phyloP scores from a whole-genome alignment of 1,139 yeast species.

The Magnusiomyces magnusii region DNA sequence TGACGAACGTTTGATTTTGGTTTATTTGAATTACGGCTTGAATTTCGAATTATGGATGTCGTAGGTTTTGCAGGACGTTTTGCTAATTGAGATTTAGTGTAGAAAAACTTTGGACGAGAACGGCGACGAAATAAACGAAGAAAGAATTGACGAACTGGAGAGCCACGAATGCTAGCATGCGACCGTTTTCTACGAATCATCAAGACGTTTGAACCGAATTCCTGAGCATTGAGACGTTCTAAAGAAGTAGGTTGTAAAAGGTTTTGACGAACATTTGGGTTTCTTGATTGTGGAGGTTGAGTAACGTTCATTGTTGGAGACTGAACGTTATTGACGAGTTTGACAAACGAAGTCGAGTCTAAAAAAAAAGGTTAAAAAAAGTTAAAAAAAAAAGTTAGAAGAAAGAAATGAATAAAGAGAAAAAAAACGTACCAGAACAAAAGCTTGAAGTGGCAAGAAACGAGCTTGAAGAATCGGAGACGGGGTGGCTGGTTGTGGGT shows the following conservation, averaged over 20 bases:
- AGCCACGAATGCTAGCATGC: slow-evolving; percentile 18
- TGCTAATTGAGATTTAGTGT: slow-evolving; percentile 19
- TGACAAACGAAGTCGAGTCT: too few species aligned
- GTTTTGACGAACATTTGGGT: background rate
- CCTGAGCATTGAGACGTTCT: slow-evolving; percentile 13
- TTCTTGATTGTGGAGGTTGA: background rate
- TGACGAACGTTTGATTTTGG: background rate
- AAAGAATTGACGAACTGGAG: slow-evolving; percentile 22
- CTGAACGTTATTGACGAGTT: background rate
- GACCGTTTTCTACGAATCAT: slow-evolving; percentile 20
- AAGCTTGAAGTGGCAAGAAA: background rate
- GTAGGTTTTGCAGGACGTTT: slow-evolving; percentile 13
- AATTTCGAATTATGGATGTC: slow-evolving; percentile 15
- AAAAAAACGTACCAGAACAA: background rate
- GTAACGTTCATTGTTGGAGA: background rate
- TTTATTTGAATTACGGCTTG: background rate
- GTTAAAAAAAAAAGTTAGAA: too few species aligned
- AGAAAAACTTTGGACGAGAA: slow-evolving; percentile 17
- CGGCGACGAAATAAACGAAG: slow-evolving; percentile 21
- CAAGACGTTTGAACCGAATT: slow-evolving; percentile 13
- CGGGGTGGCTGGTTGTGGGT: background rate
- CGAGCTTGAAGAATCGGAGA: background rate
- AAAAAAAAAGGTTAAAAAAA: background rate
- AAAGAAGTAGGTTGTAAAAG: slow-evolving; percentile 21
- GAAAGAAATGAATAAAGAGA: background rate